Evolutionary conservation across 805 yeast genomes (phyloP).

Genomic region (Starmerella cellae): DNA sequence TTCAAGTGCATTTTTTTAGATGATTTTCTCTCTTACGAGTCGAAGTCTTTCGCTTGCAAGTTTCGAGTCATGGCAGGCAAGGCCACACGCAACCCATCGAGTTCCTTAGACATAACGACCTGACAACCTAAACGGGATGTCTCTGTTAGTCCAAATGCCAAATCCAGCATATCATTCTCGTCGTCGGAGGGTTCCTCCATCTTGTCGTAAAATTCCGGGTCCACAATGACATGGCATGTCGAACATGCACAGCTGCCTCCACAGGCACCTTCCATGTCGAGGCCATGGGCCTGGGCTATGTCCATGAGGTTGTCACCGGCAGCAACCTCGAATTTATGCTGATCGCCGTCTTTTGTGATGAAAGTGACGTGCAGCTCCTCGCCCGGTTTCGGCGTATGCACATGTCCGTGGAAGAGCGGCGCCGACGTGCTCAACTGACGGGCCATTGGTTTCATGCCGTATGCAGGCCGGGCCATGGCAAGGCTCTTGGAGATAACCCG

Average conservation of each 20-base stretch:
- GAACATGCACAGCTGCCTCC: slow-evolving; percentile 99
- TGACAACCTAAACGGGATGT: slow-evolving; percentile 95
- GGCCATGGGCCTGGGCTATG: slow-evolving; percentile 82
- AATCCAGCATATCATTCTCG: slow-evolving; percentile 95
- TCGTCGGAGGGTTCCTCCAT: slow-evolving; percentile 95
- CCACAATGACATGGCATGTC: slow-evolving; percentile 92
- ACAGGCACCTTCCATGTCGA: slow-evolving; percentile 95
- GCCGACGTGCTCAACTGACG: background rate
- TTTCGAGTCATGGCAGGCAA: slow-evolving; percentile 96
- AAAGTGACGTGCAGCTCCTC: slow-evolving; percentile 82
- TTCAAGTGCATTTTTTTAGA: background rate
- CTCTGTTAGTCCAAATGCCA: slow-evolving; percentile 94
- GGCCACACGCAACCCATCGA: slow-evolving; percentile 90
- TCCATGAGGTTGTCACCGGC: slow-evolving; percentile 88
- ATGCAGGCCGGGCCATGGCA: too few relatives aligned
- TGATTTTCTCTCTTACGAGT: slow-evolving; percentile 11
- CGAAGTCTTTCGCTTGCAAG: slow-evolving; percentile 67
- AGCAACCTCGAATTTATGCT: slow-evolving; percentile 67
- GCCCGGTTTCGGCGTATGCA: slow-evolving; percentile 83
- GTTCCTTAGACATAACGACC: slow-evolving; percentile 71
- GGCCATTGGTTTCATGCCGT: too few relatives aligned
- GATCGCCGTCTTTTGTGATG: slow-evolving; percentile 82
- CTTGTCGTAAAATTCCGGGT: slow-evolving; percentile 82
- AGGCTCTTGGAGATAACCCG: too few relatives aligned
- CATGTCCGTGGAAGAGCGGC: slow-evolving; percentile 54